phyloP scores from a whole-genome alignment of 805 yeast species.

The Ogataea nitratoaversa region DNA sequence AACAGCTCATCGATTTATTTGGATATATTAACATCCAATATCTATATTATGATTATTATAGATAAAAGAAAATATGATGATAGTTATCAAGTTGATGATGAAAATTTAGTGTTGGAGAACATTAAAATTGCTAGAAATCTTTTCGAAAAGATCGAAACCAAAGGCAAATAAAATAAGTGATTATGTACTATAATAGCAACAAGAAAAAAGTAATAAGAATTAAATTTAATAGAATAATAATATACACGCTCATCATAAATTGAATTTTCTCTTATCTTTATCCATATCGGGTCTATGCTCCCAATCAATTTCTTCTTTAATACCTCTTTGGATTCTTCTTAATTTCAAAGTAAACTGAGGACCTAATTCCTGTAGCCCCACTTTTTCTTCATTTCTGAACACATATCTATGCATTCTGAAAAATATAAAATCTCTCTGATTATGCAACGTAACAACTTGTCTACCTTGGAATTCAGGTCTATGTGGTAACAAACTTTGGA shows the following conservation, averaged over 20 bases:
- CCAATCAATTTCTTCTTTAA: conserved; percentile 92
- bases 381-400: conserved; percentile 84
- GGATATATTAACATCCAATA: conserved; percentile 33
- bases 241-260: conserved; percentile 41
- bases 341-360: conserved; percentile 92
- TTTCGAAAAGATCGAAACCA: conserved; percentile 30
- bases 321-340: conserved; percentile 86
- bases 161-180: conserved; percentile 6
- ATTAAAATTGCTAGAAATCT: conserved; percentile 31
- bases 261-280: conserved; percentile 88
- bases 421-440: conserved; percentile 92
- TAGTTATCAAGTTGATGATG: conserved; percentile 27
- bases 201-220: conserved; percentile 1
- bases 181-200: background rate
- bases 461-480: conserved; percentile 93
- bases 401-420: conserved; percentile 93
- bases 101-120: conserved; percentile 31
- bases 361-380: conserved; percentile 93
- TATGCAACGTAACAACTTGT: conserved; percentile 92
- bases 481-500: conserved; percentile 89
- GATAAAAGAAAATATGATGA: conserved; percentile 23
- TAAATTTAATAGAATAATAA: background rate
- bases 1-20: conserved; percentile 32
- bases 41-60: conserved; percentile 35
- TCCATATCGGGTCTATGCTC: conserved; percentile 97